Evolutionary conservation across 768 basidiomycete species (phyloP), one percentile per base, ranked within the genome.

Genomic region (Phallus indusiatus): DNA sequence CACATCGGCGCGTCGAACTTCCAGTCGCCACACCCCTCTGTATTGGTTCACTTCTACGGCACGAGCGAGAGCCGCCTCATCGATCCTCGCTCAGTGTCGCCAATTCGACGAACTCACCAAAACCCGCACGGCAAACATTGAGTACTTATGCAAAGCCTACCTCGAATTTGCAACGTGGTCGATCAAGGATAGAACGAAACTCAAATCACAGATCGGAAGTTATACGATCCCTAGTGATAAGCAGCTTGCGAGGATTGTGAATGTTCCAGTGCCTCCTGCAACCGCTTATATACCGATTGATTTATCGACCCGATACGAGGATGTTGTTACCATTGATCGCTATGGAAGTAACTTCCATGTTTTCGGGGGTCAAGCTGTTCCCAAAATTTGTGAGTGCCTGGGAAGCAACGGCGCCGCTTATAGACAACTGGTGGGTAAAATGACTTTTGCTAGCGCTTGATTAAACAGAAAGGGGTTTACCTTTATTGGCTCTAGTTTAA

Each of bases 331-430:
- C 74, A 83, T 99, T 61, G 67, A 72, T 2, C 69, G 74, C 37
- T 98, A 88, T 67, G 78, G 82, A 1, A 35, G 70, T 0, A 72
- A 63, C 0, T 98, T 85, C 68, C 66, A 67, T 1, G 80, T 77
- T 0, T 84, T 88, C 1, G 93, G 93, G 7, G 96, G 96, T 0
- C 56, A 86, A 8, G 91, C 88, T 68, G 48, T 83, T 20, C 96
- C 96, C 0, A 97, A 96, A 70, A 84, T 94, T 61, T 81, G 73
- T 42, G 70, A 66, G 4, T 95, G 91, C 62, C 58, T 76, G n/a
- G 90, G 88, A 7, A 75, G 76, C 1, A 79, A 86, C 65, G 90
- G 88, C 1, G 64, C 70, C 28, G 70, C 67, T 53, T 87, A 93
- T 70, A 87, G 78, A 63, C 91, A 97, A 67, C 68, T 99, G 70